Conservation (phyloP, 2,329 filamentous ascomycete genomes). For the Clonostachys solani region DNA sequence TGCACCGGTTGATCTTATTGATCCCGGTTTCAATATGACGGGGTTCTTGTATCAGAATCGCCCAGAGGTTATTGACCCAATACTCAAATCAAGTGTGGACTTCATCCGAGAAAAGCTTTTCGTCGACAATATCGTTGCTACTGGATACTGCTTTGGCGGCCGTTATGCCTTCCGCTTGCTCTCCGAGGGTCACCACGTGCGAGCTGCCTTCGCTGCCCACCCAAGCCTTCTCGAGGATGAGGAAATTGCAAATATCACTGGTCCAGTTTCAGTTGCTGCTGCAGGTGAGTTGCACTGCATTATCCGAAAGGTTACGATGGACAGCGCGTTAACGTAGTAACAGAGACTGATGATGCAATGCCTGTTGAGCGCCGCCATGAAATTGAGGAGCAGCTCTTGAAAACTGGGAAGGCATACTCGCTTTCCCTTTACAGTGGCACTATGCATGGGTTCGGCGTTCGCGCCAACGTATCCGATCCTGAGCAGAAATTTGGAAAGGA, state of each 20-base stretch:
- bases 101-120: conserved; percentile 32
- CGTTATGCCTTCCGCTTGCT: conserved; percentile 49
- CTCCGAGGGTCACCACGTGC: conserved; percentile 39
- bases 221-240: conserved; percentile 50
- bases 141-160: conserved; percentile 60
- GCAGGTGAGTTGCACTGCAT: conserved; percentile 46
- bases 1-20: conserved; percentile 9
- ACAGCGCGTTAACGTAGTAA: conserved; percentile 17
- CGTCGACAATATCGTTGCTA: conserved; percentile 41
- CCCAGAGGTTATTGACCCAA: conserved; percentile 10
- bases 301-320: conserved; percentile 47
- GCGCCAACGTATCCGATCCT: conserved; percentile 48
- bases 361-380: conserved; percentile 41
- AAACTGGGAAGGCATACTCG: conserved; percentile 49
- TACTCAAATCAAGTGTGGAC: conserved; percentile 8
- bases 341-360: conserved; percentile 51
- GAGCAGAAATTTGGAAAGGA: conserved; percentile 65
- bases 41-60: conserved; percentile 11
- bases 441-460: conserved; percentile 66
- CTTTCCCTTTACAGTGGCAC: conserved; percentile 63
- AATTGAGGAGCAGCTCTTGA: conserved; percentile 48
- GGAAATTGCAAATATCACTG: conserved; percentile 49
- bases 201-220: conserved; percentile 57
- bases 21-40: conserved; percentile 9
- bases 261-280: conserved; percentile 51